Conservation (phyloP, 169 alveolate species). For the Babesia bigemina region DNA sequence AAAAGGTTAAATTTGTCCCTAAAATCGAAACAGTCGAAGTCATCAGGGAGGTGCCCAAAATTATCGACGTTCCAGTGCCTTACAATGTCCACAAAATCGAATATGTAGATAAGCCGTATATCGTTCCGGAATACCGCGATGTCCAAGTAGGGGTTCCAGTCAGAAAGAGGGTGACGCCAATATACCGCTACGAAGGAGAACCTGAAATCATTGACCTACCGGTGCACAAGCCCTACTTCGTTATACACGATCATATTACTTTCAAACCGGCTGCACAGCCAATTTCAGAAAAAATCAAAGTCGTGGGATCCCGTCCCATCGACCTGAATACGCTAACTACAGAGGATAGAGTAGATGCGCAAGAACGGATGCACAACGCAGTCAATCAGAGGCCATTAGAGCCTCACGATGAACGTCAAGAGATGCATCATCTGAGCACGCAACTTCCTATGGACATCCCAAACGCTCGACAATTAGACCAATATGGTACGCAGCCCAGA, state of each 20-base stretch:
- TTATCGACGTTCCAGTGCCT: constrained; percentile 79
- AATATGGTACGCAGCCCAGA: no score
- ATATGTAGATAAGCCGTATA: constrained; percentile 73
- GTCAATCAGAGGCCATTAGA: neutral
- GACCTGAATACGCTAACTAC: constrained; percentile 30
- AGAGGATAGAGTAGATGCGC: constrained; percentile 41
- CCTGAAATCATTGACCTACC: constrained; percentile 76
- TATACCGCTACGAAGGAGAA: constrained; percentile 69
- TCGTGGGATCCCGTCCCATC: constrained; percentile 44
- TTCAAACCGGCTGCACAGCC: constrained; percentile 46
- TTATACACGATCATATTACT: constrained; percentile 74
- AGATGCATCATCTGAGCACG: neutral
- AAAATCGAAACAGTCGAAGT: constrained; percentile 75
- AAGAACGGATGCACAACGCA: constrained; percentile 37
- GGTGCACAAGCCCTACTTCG: constrained; percentile 76
- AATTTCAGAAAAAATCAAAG: constrained; percentile 28
- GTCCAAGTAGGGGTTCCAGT: constrained; percentile 80
- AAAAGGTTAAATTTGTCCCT: constrained; percentile 75
- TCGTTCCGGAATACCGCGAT: constrained; percentile 74
- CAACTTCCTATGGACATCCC: no score
- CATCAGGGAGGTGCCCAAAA: constrained; percentile 70
- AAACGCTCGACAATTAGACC: no score
- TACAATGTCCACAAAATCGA: constrained; percentile 73
- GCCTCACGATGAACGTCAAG: neutral
- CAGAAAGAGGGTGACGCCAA: constrained; percentile 70